phyloP scores from a whole-genome alignment of 306 rosid genomes.

The Cucurbita ficifolia region DNA sequence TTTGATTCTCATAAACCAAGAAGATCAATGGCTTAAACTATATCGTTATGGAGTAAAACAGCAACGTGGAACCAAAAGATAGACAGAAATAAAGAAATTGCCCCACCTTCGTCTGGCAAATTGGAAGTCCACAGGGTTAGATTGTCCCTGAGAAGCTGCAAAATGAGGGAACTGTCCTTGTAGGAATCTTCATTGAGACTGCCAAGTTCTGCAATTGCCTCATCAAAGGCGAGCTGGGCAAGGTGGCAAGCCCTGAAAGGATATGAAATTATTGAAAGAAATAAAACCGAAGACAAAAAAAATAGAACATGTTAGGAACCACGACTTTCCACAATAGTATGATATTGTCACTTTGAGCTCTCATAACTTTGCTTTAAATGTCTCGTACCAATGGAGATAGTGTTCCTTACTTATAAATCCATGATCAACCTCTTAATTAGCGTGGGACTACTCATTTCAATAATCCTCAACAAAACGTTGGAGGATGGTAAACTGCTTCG shows the following conservation, averaged over 20 bases:
- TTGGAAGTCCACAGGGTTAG: conserved; percentile 66
- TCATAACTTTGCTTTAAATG: too few relatives aligned
- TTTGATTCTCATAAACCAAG: not conserved
- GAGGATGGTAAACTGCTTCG: not conserved
- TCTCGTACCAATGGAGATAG: too few relatives aligned
- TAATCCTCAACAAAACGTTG: too few relatives aligned
- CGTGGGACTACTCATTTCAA: too few relatives aligned
- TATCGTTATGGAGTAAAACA: not conserved
- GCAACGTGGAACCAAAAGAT: not conserved
- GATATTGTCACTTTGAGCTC: too few relatives aligned
- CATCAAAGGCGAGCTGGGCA: conserved; percentile 31
- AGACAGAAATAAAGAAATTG: not conserved
- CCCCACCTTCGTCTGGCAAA: conserved; percentile 46
- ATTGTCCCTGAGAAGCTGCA: conserved; percentile 55
- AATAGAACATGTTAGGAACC: not conserved
- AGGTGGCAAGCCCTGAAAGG: conserved; percentile 28
- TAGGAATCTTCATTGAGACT: conserved; percentile 43
- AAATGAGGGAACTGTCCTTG: conserved; percentile 24
- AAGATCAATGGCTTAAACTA: not conserved
- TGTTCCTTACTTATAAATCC: too few relatives aligned
- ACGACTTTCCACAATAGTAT: too few relatives aligned
- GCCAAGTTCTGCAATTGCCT: conserved; percentile 31
- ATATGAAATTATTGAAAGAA: not conserved
- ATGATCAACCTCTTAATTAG: too few relatives aligned
- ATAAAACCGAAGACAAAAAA: not conserved